Evolutionary conservation across 352 stramenopile genomes (phyloP).

Genomic region (Pythium aristosporum): DNA sequence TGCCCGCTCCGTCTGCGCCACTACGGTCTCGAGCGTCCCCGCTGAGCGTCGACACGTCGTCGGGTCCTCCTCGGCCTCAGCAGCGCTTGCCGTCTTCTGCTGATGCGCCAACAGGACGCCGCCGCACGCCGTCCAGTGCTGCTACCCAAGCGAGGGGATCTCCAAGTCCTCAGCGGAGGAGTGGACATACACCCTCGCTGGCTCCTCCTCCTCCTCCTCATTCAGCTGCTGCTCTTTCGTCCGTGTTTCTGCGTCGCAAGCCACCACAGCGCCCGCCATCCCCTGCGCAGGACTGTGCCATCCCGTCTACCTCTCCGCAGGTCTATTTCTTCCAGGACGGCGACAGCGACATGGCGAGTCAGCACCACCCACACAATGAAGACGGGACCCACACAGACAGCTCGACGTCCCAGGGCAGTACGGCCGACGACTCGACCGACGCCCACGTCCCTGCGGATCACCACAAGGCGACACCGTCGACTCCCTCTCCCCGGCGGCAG

Average conservation of each 20-base stretch:
- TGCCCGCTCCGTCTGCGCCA: too few relatives aligned
- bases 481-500: background rate
- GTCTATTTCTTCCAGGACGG: conserved; percentile 30
- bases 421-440: conserved; percentile 1
- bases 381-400: background rate
- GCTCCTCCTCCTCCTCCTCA: background rate
- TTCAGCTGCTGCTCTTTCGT: conserved; percentile 1
- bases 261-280: conserved; percentile 1
- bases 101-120: background rate
- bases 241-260: conserved; percentile 22
- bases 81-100: background rate
- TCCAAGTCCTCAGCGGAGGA: background rate
- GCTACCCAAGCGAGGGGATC: too few relatives aligned
- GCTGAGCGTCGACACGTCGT: conserved; percentile 19
- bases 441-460: too few relatives aligned
- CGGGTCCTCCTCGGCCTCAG: conserved; percentile 1
- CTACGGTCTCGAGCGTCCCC: conserved; percentile 3
- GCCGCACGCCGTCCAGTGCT: conserved; percentile 1
- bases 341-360: conserved; percentile 21
- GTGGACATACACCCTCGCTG: background rate
- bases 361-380: conserved; percentile 1
- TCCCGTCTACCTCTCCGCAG: background rate
- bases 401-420: background rate
- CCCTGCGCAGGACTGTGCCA: background rate
- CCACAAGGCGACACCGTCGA: background rate